phyloP scores from a whole-genome alignment of 116 monocot genomes.

The Phalaenopsis hybrid region DNA sequence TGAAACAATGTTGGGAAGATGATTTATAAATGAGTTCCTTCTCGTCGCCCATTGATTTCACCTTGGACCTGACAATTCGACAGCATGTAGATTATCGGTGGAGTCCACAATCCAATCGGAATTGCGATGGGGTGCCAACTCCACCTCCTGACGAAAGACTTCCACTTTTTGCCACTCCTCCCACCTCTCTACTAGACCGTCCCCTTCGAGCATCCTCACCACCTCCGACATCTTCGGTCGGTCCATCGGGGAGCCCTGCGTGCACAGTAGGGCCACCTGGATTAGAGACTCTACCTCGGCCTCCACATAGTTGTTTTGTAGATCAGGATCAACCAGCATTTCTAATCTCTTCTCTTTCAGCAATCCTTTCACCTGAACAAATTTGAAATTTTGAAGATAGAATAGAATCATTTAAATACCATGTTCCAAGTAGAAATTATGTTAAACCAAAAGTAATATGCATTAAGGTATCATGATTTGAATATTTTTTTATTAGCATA shows the following conservation, averaged over 20 bases:
- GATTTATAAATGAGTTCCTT: no score
- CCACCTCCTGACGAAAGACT: conserved; percentile 27
- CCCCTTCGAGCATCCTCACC: conserved; percentile 69
- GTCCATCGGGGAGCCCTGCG: conserved; percentile 39
- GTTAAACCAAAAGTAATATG: no score
- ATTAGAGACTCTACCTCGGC: conserved; percentile 53
- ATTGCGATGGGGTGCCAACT: conserved; percentile 15
- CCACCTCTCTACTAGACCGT: conserved; percentile 67
- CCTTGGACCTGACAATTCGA: conserved; percentile 44
- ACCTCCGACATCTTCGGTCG: conserved; percentile 72
- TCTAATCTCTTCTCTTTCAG: conserved; percentile 47
- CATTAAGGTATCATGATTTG: no score
- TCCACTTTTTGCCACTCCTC: conserved; percentile 67
- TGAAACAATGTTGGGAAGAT: no score
- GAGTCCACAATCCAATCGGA: conserved; percentile 32
- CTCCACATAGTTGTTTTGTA: conserved; percentile 43
- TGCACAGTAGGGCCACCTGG: conserved; percentile 52
- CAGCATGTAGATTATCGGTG: conserved; percentile 30
- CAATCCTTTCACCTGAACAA: conserved; percentile 40
- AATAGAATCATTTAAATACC: no score
- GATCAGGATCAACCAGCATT: conserved; percentile 47
- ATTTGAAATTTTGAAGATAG: background rate
- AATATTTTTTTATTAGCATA: no score
- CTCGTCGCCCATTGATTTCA: conserved; percentile 7
- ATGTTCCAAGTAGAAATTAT: no score